Base-by-base conservation (phyloP, 805 yeast species). In the Kazachstania taianensis region DNA sequence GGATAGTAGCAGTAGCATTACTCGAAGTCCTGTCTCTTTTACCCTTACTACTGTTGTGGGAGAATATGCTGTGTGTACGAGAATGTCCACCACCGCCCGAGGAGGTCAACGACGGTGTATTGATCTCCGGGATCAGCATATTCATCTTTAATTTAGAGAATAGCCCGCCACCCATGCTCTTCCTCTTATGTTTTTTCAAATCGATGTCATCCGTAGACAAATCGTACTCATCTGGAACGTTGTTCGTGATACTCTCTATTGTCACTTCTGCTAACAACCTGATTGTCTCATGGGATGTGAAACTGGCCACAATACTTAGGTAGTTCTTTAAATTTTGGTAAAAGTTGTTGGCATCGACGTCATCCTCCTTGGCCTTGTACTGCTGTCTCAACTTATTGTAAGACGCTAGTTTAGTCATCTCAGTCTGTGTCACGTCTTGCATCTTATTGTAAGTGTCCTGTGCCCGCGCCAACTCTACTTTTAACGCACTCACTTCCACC, bases 161-260 rank as follows among this genome's bases (percentile, higher is more conserved):
- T 19, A 84, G 61, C 0, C 83, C 35, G 24, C 43, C 39, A n/a
- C n/a, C n/a, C n/a, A n/a, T n/a, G 17, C 10, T 8, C 40, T 70
- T 72, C 52, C 81, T 82, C 55, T 77, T 74, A 32, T 64, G 62
- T 16, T 48, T 41, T 12, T 59, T 49, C 19, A 69, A 58, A 20
- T 67, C 65, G 13, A 69, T 66, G 29, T 67, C 72, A 27, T 72
- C 70, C 39, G 80, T 63, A 9, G 79, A 65, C 47, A 82, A 61
- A 54, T 82, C 92, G 47, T 72, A 67, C 39, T 78, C 87, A 1
- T 41, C 45, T 4, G 80, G 83, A 1, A 92, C 86, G 35, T 81
- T 85, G 41, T 78, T 73, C 56, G 84, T 92, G 46, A 92, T 85
- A 19, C 92, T 77, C 57, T 89, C 96, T 35, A 89, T 78, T 49